Percentiles rank a stretch among this genome's conserved stretches.
Evolutionary conservation across 2,329 filamentous ascomycete species (phyloP).

Genomic region (Claviceps spartinae): DNA sequence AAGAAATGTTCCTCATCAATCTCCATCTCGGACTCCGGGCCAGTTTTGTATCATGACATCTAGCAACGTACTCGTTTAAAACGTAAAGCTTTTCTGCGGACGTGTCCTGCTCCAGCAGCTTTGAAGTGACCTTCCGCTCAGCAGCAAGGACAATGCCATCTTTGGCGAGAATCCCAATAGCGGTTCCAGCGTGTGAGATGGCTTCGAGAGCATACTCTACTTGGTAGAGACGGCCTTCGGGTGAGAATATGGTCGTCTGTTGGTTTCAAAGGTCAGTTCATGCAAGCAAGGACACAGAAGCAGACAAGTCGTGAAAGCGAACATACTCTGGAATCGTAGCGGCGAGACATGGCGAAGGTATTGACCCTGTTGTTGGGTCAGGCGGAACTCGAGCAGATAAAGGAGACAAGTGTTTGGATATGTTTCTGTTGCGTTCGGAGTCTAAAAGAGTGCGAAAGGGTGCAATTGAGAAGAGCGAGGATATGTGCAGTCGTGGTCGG

Average conservation of each 20-base stretch:
- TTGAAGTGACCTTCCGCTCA: constrained; percentile 97
- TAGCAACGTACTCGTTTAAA: constrained; percentile 69
- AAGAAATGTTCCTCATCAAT: not conserved
- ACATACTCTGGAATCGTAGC: constrained; percentile 90
- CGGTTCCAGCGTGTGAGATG: constrained; percentile 95
- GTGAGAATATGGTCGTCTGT: constrained; percentile 98
- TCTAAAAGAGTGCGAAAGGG: not conserved
- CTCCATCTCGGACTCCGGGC: not conserved
- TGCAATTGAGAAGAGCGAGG: not conserved
- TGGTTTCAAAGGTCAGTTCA: not conserved
- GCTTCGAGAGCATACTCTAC: constrained; percentile 98
- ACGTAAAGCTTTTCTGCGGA: constrained; percentile 99
- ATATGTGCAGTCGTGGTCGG: constrained; percentile 2
- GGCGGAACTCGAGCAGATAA: not conserved
- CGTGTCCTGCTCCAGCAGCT: constrained; percentile 97
- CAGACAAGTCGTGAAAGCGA: constrained; percentile 14
- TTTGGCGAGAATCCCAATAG: constrained; percentile 89
- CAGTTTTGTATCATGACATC: not conserved
- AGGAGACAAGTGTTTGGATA: not conserved
- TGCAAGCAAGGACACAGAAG: not conserved
- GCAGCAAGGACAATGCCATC: constrained; percentile 97
- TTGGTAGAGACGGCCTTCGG: constrained; percentile 95
- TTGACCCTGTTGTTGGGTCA: not conserved
- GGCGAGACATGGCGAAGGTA: constrained; percentile 61
- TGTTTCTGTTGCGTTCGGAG: not conserved